phyloP scores from a whole-genome alignment of 2,329 filamentous ascomycete genomes.

The Elsinoe ampelina region DNA sequence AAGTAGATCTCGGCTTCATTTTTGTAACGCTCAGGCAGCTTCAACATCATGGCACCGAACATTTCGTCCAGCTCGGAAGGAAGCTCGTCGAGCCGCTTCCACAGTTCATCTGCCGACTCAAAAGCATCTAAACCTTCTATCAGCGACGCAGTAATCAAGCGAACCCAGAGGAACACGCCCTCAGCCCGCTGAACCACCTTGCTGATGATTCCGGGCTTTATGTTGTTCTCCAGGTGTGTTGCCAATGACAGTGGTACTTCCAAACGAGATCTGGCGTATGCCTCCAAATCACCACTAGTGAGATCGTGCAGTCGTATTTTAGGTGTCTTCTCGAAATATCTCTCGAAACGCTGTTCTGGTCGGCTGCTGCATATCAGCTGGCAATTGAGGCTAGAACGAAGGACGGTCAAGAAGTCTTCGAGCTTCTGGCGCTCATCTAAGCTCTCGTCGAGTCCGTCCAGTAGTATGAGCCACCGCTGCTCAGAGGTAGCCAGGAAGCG shows the following conservation, averaged over 20 bases:
- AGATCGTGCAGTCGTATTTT: not conserved
- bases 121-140: not conserved
- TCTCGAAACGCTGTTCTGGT: not conserved
- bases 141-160: not conserved
- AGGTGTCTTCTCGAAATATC: not conserved
- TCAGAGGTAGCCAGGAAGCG: not conserved
- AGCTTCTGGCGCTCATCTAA: not conserved
- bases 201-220: not conserved
- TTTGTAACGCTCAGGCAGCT: not conserved
- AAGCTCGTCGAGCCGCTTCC: not conserved
- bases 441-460: not conserved
- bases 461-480: not conserved
- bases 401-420: not conserved
- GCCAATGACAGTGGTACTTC: not conserved
- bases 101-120: not conserved
- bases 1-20: not conserved
- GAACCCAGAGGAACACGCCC: conserved; percentile 1
- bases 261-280: not conserved
- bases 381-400: not conserved
- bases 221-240: not conserved
- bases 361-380: conserved; percentile 1
- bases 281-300: not conserved
- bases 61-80: conserved; percentile 2
- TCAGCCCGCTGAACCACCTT: not conserved
- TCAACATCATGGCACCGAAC: not conserved